phyloP scores from a whole-genome alignment of 441 rosid species.

The Mallotus repandus region DNA sequence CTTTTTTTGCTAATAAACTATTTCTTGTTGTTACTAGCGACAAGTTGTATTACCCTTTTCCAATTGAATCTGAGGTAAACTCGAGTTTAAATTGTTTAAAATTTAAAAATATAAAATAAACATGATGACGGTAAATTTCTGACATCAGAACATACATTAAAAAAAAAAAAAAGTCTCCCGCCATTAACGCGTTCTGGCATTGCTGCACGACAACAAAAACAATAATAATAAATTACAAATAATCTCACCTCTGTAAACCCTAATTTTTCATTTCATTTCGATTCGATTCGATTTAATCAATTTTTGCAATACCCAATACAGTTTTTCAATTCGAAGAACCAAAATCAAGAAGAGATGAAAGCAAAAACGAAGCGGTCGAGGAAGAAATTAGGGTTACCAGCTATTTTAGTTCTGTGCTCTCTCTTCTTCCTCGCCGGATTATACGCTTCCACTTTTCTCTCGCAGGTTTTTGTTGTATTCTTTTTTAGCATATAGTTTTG shows the following conservation, averaged over 20 bases:
- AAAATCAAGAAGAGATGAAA: constrained; percentile 40
- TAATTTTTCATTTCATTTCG: not conserved
- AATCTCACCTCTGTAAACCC: not conserved
- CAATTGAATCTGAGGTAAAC: too few species aligned
- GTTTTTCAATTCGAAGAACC: not conserved
- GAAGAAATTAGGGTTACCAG: constrained; percentile 52
- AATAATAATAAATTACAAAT: not conserved
- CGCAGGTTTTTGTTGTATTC: constrained; percentile 21
- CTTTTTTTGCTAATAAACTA: too few species aligned
- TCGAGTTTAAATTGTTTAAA: too few species aligned
- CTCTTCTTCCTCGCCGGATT: constrained; percentile 67
- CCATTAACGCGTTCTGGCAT: constrained; percentile 6
- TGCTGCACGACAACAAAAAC: not conserved
- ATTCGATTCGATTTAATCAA: too few species aligned
- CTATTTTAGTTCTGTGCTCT: constrained; percentile 42
- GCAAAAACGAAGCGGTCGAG: constrained; percentile 50
- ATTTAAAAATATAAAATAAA: too few species aligned
- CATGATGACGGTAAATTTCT: too few species aligned
- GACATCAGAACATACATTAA: not conserved
- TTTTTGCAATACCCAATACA: too few species aligned
- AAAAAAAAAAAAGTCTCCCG: not conserved
- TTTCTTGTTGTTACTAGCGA: too few species aligned
- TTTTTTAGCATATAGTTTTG: too few species aligned
- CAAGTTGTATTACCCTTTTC: too few species aligned
- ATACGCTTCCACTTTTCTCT: constrained; percentile 51